phyloP scores from a whole-genome alignment of 139 green algal genomes.

The Chlorella sp. region DNA sequence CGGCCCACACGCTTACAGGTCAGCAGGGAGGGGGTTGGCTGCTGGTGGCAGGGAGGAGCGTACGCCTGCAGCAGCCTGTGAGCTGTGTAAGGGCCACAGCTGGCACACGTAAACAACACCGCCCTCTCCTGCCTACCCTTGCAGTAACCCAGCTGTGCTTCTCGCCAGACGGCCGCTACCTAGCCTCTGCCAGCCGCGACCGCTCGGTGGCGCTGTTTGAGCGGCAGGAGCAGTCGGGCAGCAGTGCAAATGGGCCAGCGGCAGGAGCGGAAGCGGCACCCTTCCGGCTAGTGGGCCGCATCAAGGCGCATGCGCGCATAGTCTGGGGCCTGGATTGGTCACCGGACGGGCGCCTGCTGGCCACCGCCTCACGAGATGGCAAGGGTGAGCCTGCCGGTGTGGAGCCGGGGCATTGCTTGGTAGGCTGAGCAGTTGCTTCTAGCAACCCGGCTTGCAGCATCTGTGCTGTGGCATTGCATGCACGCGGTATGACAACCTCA shows the following conservation, averaged over 20 bases:
- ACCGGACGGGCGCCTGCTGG: slow-evolving; percentile 65
- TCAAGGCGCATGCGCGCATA: slow-evolving; percentile 81
- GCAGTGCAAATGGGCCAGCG: neutral
- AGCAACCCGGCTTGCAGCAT: neutral
- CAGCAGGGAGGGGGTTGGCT: neutral
- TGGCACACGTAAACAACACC: too few species aligned
- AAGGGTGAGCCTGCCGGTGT: slow-evolving; percentile 64
- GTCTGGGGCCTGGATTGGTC: slow-evolving; percentile 85
- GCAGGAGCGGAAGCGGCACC: neutral
- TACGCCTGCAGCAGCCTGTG: neutral
- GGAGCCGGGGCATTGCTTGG: too few species aligned
- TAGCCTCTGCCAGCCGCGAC: slow-evolving; percentile 79
- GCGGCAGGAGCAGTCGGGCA: neutral
- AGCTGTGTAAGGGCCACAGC: too few species aligned
- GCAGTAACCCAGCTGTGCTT: slow-evolving; percentile 92
- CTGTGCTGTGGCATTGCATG: too few species aligned
- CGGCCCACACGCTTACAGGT: slow-evolving; percentile 87
- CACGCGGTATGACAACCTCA: too few species aligned
- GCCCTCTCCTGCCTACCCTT: neutral
- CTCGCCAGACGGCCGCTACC: slow-evolving; percentile 61
- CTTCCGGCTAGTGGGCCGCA: slow-evolving; percentile 17
- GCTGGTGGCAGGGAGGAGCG: neutral
- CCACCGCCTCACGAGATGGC: slow-evolving; percentile 79
- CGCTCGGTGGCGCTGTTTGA: slow-evolving; percentile 57
- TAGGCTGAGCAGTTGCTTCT: neutral